Conservation (phyloP, 2,329 filamentous ascomycete genomes). For the Mycogone perniciosa region DNA sequence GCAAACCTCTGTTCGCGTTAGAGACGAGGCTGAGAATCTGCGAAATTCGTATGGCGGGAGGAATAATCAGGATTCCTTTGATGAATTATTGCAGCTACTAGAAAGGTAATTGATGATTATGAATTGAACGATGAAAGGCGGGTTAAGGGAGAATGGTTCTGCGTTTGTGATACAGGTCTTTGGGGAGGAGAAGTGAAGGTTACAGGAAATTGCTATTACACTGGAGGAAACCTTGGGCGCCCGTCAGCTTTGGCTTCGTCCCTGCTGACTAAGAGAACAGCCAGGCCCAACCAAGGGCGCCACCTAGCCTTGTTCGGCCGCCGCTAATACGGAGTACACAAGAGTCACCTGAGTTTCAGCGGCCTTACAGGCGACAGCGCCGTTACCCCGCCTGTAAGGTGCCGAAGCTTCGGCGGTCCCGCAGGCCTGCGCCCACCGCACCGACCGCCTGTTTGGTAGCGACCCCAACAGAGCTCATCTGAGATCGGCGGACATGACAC, state of each 20-base stretch:
- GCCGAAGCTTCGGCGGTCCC: slow-evolving; percentile 1
- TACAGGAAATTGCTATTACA: slow-evolving; percentile 2
- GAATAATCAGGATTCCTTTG: too few species aligned
- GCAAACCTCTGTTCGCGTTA: background rate
- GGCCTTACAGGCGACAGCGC: background rate
- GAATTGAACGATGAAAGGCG: too few species aligned
- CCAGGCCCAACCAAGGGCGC: background rate
- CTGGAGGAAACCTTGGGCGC: slow-evolving; percentile 1
- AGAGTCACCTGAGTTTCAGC: background rate
- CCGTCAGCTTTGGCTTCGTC: background rate
- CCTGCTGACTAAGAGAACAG: slow-evolving; percentile 6
- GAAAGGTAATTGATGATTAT: too few species aligned
- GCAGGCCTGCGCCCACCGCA: slow-evolving; percentile 3
- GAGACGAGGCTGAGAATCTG: too few species aligned
- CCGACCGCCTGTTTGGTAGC: too few species aligned
- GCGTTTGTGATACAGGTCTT: background rate
- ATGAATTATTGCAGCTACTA: too few species aligned
- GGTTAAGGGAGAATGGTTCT: too few species aligned
- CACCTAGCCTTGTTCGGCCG: too few species aligned
- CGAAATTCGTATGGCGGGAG: too few species aligned
- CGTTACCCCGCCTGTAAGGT: slow-evolving; percentile 10
- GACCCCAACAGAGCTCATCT: background rate
- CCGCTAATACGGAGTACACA: background rate
- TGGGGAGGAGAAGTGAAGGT: background rate
- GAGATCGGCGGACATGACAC: background rate